A percentile compares a stretch with the other conserved stretches of the same genome.
Evolutionary conservation across 805 yeast genomes (phyloP).

Genomic region (Debaryomyces tyrocola): DNA sequence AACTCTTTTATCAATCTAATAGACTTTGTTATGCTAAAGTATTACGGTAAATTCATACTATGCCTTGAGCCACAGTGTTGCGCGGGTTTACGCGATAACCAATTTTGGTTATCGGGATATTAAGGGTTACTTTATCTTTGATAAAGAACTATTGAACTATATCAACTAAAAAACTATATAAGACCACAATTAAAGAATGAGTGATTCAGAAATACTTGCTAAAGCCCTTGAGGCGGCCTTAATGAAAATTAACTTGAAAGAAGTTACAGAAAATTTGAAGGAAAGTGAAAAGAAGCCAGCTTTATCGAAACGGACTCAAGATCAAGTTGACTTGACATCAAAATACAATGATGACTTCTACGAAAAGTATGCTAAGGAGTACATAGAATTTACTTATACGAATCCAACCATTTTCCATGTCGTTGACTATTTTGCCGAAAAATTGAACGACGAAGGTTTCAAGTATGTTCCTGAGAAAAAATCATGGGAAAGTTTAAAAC

Average conservation of each 20-base stretch:
- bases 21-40: too few species aligned
- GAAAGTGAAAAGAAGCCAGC: too few species aligned
- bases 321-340: background rate
- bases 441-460: slow-evolving; percentile 62
- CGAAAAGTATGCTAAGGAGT: slow-evolving; percentile 41
- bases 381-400: slow-evolving; percentile 67
- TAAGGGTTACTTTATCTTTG: background rate
- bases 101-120: too few species aligned
- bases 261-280: background rate
- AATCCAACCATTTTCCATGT: slow-evolving; percentile 80
- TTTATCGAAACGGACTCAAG: background rate
- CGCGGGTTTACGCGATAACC: too few species aligned
- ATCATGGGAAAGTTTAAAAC: slow-evolving; percentile 45
- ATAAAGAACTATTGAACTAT: background rate
- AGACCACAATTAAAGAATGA: background rate
- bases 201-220: slow-evolving; percentile 3
- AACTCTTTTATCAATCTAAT: background rate
- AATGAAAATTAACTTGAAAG: background rate
- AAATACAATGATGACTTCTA: slow-evolving; percentile 19
- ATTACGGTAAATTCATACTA: too few species aligned
- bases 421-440: slow-evolving; percentile 48
- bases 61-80: too few species aligned
- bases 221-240: slow-evolving; percentile 2
- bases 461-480: slow-evolving; percentile 62
- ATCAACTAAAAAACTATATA: background rate